These are phyloP conservation scores for Tricharina praecox DNA, from an alignment of 495 filamentous ascomycete species.

Conservation along the genomic window DNA sequence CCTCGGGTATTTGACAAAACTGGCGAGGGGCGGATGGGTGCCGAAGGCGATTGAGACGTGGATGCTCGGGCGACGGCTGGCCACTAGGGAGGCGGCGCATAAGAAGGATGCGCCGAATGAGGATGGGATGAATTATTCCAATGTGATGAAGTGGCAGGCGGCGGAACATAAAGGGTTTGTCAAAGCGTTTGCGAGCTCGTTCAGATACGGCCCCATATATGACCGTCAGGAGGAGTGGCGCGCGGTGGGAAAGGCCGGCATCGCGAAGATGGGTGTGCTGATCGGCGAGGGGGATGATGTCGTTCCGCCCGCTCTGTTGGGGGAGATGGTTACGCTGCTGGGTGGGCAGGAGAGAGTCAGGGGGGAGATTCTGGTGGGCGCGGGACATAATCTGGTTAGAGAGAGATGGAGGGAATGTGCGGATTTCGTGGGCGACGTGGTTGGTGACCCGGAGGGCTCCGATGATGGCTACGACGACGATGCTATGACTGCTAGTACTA, in stretches of 20 bases:
- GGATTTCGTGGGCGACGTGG: constrained; percentile 4
- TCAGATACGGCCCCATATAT: constrained; percentile 38
- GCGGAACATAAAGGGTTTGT: constrained; percentile 39
- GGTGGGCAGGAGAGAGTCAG: constrained; percentile 15
- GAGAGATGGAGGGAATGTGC: constrained; percentile 13
- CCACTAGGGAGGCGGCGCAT: constrained; percentile 7
- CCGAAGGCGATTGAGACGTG: constrained; percentile 12
- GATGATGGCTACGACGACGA: constrained; percentile 1
- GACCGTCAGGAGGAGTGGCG: constrained; percentile 38
- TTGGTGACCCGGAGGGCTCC: not conserved
- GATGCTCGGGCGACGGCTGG: constrained; percentile 9
- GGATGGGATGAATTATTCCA: constrained; percentile 20
- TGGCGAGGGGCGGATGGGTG: constrained; percentile 17
- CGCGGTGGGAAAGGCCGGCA: constrained; percentile 25
- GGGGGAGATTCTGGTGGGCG: constrained; percentile 6
- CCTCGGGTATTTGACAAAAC: constrained; percentile 7
- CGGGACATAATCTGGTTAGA: constrained; percentile 20
- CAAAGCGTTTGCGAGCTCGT: constrained; percentile 38
- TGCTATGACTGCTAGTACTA: not conserved
- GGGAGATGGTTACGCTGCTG: constrained; percentile 20
- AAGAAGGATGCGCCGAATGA: constrained; percentile 14
- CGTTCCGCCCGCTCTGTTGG: constrained; percentile 23
- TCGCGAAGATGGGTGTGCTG: constrained; percentile 30
- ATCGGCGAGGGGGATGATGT: constrained; percentile 35
- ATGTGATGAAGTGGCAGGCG: constrained; percentile 37